Evolutionary conservation across 1,139 yeast genomes (phyloP), one percentile per base, ranked within the genome.

Genomic region (Ogataea hybrid): DNA sequence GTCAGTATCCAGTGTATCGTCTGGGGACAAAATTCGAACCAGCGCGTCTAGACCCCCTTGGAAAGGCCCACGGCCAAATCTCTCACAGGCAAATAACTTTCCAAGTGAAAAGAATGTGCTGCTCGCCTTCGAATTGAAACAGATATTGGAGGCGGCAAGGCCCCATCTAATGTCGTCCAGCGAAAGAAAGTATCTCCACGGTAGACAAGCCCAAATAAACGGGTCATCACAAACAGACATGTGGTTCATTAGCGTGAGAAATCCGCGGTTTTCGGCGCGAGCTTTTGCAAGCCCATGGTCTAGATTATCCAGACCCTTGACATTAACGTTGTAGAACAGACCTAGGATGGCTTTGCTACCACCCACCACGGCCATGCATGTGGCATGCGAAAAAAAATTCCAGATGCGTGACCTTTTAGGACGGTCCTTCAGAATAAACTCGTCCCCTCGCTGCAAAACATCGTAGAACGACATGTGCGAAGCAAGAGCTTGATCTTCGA

Each of bases 221-320:
- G 98, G 98, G 57, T 92, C 98, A 59, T 92, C 98, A 20, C 89
- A 84, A 6, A 86, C 88, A 2, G 96, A 85, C 84, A 89, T 86
- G 58, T 92, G 98, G 61, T 92, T 92, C 95, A 90, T 88, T n/a
- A 90, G 78, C 0, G 97, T 88, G 44, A 90, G 55, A 4, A 90
- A 62, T 0, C 94, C 83, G 37, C 97, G 67, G 48, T 84, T 78
- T 56, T 88, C 94, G 1, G 57, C 52, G 42, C 83, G 66, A 2
- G 94, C 82, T 48, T 73, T 73, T 17, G 70, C 69, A 37, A 84
- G 61, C 0, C 94, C 95, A 21, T 59, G 65, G 47, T 81, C 85
- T 17, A 89, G 65, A 49, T 75, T 76, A 15, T 84, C 85, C 16
- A 82, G 62, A 44, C 84, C 76, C 49, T 74, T 73, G 12, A 87